phyloP scores from a whole-genome alignment of 768 basidiomycete genomes.

The Mycena maculata region DNA sequence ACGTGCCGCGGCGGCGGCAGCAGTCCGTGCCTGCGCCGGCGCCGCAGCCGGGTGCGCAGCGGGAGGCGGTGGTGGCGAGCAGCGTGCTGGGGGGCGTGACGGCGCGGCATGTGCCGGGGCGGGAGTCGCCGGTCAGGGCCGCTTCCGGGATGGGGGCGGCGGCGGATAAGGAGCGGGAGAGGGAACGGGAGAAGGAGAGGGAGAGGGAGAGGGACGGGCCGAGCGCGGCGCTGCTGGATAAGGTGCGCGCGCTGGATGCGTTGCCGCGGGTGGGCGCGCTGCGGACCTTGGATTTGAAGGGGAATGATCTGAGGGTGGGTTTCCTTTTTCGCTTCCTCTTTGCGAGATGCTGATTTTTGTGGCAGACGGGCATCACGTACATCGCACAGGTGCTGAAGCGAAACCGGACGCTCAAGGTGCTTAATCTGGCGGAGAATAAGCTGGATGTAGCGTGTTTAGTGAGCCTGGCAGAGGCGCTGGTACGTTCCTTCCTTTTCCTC shows the following conservation, averaged over 20 bases:
- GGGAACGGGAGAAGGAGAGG: conserved; percentile 5
- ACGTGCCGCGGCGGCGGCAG: conserved; percentile 76
- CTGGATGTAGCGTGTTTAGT: conserved; percentile 86
- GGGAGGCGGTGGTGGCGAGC: conserved; percentile 78
- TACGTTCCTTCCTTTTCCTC: conserved; percentile 51
- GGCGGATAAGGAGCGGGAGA: background rate
- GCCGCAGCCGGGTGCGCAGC: conserved; percentile 59
- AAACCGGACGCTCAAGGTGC: conserved; percentile 92
- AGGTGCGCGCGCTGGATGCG: conserved; percentile 90
- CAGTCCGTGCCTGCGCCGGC: conserved; percentile 55
- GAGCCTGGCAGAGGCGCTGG: conserved; percentile 88
- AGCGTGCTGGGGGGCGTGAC: conserved; percentile 67
- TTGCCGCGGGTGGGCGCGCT: conserved; percentile 88
- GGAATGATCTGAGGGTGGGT: conserved; percentile 91
- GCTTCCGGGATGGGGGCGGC: conserved; percentile 3
- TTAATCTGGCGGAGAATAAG: conserved; percentile 95
- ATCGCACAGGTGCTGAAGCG: conserved; percentile 96
- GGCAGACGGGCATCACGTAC: conserved; percentile 82
- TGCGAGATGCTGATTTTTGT: conserved; percentile 1
- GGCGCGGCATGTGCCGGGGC: conserved; percentile 51
- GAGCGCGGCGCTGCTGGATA: conserved; percentile 84
- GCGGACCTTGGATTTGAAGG: conserved; percentile 89
- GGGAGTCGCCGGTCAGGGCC: conserved; percentile 35
- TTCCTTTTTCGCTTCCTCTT: background rate
- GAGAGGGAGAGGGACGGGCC: conserved; percentile 58